Percentiles rank a stretch among this genome's conserved stretches.
These are phyloP conservation scores for Croton laevigatus DNA, from an alignment of 441 rosid species.

Conservation along the genomic window DNA sequence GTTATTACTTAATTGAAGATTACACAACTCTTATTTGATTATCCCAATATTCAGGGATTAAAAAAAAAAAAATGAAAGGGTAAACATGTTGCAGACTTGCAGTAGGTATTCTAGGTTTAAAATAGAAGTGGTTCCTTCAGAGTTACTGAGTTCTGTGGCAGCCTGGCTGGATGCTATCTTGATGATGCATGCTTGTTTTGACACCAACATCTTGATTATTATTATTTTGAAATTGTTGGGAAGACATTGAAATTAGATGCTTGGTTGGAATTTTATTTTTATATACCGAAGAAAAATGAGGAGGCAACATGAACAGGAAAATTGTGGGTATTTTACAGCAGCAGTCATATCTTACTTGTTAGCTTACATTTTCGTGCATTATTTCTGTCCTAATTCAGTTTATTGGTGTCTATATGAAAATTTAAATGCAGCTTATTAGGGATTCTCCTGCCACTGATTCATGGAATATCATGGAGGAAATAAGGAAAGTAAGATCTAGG, in stretches of 20 bases:
- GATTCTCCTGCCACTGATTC: slow-evolving; percentile 50
- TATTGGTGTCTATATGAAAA: slow-evolving; percentile 25
- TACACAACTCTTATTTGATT: not conserved
- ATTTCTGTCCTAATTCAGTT: slow-evolving; percentile 13
- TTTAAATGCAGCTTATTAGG: slow-evolving; percentile 52
- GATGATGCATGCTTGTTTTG: slow-evolving; percentile 8
- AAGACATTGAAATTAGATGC: not conserved
- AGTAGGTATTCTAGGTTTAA: not conserved
- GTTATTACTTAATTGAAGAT: not conserved
- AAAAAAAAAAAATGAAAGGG: too few relatives aligned
- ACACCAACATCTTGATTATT: not conserved
- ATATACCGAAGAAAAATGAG: not conserved
- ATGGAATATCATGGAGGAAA: slow-evolving; percentile 85
- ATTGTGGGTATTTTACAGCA: not conserved
- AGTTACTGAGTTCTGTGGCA: not conserved
- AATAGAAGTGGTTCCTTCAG: not conserved
- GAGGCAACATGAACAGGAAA: not conserved
- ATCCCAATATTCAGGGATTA: slow-evolving; percentile 1
- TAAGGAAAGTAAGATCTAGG: slow-evolving; percentile 79
- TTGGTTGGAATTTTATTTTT: not conserved
- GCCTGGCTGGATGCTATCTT: not conserved
- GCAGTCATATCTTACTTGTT: not conserved
- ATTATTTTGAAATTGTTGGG: not conserved
- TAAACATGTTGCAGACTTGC: not conserved
- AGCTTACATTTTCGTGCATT: slow-evolving; percentile 2